Evolutionary conservation across 129 eudicot genomes (phyloP), one percentile per base, ranked within the genome.

Genomic region (Flaveria robusta): DNA sequence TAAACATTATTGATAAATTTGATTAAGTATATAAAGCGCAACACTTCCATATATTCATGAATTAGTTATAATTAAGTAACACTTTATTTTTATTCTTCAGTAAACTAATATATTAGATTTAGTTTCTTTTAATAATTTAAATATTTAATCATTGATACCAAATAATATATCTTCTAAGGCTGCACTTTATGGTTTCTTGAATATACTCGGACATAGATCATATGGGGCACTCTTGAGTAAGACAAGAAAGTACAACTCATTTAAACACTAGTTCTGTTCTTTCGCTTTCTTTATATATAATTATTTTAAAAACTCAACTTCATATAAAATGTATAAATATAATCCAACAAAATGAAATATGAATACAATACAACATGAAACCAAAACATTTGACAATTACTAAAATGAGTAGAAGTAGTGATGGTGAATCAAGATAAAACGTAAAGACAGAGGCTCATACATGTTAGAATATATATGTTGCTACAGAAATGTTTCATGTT

Each of bases 161-260:
- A 59, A 59, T 45, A 5, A 23, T 16, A 23, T 60, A 60, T 37
- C 49, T 68, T 60, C 29, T 64, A 46, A 66, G 18, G 14, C 62
- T 43, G 39, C 62, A 58, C 82, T 71, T 79, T 79, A 34, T 37
- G 64, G 65, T 71, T 52, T 50, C 54, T 15, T 71, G 52, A 60
- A 49, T 29, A 46, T 59, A 70, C 23, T 71, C 19, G 39, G 27
- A 37, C 56, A 59, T 13, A 79, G 74, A 64, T 79, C 26, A 63
- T 79, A 72, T 71, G 66, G 24, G 78, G 83, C 77, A 72, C 74
- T 72, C 68, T 79, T 72, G 83, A 72, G 83, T 79, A 72, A 79
- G 74, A 72, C 74, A 72, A 79, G 56, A 50, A 66, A 12, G 50
- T 65, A 79, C 83, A 72, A 73, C 74, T 72, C 83, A 79, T 42